A percentile compares a stretch with the other conserved stretches of the same genome.
These are phyloP conservation scores for Datura wrightii DNA, from an alignment of 257 asterid genomes.

Conservation along the genomic window DNA sequence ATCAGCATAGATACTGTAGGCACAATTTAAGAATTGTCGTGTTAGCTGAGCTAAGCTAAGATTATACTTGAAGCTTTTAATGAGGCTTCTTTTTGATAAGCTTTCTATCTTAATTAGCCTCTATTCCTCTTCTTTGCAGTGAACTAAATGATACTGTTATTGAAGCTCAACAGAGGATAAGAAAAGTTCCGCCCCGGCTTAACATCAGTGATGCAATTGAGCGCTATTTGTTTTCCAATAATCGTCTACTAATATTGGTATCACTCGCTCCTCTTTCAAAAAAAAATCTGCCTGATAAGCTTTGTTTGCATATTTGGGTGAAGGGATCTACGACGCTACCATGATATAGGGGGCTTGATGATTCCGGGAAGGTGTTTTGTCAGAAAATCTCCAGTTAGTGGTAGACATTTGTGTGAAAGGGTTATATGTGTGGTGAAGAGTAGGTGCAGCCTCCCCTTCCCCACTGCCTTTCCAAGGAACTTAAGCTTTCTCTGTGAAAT, in stretches of 20 bases:
- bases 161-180: conserved; percentile 87
- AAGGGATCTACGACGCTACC: conserved; percentile 3
- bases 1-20: neutral
- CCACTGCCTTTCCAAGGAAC: neutral
- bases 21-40: neutral
- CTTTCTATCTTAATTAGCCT: neutral
- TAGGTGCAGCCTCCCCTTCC: conserved; percentile 9
- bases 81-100: neutral
- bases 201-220: conserved; percentile 57
- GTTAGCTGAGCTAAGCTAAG: neutral
- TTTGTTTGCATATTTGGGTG: conserved; percentile 20
- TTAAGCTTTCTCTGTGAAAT: neutral
- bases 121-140: conserved; percentile 53
- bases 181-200: conserved; percentile 74
- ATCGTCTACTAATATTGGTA: conserved; percentile 91
- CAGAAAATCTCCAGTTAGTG: neutral
- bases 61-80: neutral
- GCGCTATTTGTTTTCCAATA: conserved; percentile 67
- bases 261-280: neutral
- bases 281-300: neutral
- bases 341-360: neutral
- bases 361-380: neutral
- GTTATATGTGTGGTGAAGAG: neutral
- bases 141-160: conserved; percentile 92
- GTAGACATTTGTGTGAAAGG: conserved; percentile 2